Evolutionary conservation across 2,329 filamentous ascomycete genomes (phyloP).

Genomic region (Dothideomycetidae sp.): DNA sequence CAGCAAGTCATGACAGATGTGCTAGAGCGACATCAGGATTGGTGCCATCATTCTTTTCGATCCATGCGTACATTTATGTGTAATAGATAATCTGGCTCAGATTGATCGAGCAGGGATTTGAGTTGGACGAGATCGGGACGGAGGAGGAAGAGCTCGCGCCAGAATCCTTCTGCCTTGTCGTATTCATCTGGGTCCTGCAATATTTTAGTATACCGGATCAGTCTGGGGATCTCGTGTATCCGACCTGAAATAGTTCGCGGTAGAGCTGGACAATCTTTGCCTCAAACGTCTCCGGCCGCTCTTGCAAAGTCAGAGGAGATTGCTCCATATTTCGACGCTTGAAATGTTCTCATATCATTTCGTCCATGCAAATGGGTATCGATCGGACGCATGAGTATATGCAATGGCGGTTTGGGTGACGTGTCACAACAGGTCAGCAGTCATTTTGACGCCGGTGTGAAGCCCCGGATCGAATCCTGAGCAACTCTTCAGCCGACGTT

Average conservation of each 20-base stretch:
- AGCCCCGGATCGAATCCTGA: too few species aligned
- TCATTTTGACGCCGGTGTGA: too few species aligned
- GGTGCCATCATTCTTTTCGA: background rate
- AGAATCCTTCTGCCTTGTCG: constrained; percentile 78
- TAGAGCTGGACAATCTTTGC: constrained; percentile 91
- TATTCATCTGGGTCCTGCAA: constrained; percentile 44
- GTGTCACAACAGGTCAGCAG: too few species aligned
- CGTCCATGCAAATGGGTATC: too few species aligned
- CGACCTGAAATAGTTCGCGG: constrained; percentile 57
- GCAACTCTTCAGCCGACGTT: too few species aligned
- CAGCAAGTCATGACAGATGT: constrained; percentile 67
- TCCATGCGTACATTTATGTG: constrained; percentile 47
- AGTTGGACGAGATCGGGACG: constrained; percentile 61
- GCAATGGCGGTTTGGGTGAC: too few species aligned
- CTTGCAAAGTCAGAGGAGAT: constrained; percentile 87
- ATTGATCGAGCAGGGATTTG: constrained; percentile 51
- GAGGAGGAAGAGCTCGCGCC: constrained; percentile 88
- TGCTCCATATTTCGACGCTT: too few species aligned
- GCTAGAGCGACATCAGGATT: constrained; percentile 21
- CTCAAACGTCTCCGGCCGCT: constrained; percentile 77
- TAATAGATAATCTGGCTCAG: constrained; percentile 61
- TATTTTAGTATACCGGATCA: constrained; percentile 6
- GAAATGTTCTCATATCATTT: too few species aligned
- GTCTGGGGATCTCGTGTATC: constrained; percentile 8
- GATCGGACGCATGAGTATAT: too few species aligned